These are phyloP conservation scores for Anthracocystis panici-leucophaei DNA, from an alignment of 1,284 basidiomycete species.

Conservation along the genomic window DNA sequence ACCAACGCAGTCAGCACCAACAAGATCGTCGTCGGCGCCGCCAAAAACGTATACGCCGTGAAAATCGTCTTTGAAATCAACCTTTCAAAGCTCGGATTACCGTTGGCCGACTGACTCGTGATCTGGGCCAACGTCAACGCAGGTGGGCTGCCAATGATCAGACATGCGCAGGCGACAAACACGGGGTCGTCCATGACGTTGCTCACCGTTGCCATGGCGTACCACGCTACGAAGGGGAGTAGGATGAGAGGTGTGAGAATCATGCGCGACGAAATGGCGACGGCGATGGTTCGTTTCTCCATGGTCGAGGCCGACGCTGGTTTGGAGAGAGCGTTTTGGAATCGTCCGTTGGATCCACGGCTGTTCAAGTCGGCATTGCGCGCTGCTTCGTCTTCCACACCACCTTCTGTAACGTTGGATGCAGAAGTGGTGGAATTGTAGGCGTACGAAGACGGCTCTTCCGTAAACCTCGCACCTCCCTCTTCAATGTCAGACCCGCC, in stretches of 20 bases:
- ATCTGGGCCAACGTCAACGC: conserved; percentile 77
- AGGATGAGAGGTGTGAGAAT: conserved; percentile 83
- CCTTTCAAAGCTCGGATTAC: conserved; percentile 88
- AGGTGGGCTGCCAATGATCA: conserved; percentile 82
- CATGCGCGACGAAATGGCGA: conserved; percentile 85
- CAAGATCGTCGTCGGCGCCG: conserved; percentile 63
- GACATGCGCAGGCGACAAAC: conserved; percentile 82
- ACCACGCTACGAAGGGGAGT: conserved; percentile 65
- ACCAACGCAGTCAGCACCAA: conserved; percentile 62
- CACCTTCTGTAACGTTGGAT: neutral
- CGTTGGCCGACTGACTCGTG: conserved; percentile 79
- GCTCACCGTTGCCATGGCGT: conserved; percentile 41
- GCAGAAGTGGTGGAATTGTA: neutral
- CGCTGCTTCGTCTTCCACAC: conserved; percentile 22
- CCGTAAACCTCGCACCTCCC: conserved; percentile 20
- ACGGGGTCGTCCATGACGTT: conserved; percentile 75
- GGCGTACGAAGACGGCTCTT: conserved; percentile 28
- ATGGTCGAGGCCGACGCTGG: conserved; percentile 29
- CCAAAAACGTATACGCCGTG: conserved; percentile 62
- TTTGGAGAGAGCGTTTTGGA: conserved; percentile 28
- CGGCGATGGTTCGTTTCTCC: conserved; percentile 79
- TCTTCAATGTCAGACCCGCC: conserved; percentile 44
- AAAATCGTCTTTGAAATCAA: conserved; percentile 77
- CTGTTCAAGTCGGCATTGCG: conserved; percentile 49
- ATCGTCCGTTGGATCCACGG: conserved; percentile 30